These are phyloP conservation scores for Cystobasidiopsis lactophilus DNA, from an alignment of 768 basidiomycete genomes.

Conservation along the genomic window DNA sequence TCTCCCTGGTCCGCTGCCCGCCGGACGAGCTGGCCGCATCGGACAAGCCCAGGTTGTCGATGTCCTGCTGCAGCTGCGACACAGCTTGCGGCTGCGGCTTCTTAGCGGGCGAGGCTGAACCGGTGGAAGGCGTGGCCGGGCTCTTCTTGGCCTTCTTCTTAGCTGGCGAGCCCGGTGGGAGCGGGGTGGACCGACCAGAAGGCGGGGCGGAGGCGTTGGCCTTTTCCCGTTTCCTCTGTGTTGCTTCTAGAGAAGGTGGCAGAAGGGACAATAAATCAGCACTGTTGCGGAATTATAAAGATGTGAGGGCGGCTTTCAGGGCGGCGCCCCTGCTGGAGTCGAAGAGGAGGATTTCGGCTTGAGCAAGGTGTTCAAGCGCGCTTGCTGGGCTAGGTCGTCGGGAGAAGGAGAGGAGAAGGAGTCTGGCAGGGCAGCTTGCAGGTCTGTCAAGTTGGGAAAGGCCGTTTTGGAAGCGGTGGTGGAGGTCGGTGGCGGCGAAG, in stretches of 20 bases:
- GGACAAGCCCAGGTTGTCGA: not conserved
- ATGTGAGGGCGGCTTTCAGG: not conserved
- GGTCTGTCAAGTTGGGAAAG: not conserved
- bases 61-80: not conserved
- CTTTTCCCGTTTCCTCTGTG: not conserved
- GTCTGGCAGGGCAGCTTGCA: not conserved
- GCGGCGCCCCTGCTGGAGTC: not conserved
- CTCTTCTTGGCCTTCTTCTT: constrained; percentile 1
- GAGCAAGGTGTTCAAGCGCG: not conserved
- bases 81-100: not conserved
- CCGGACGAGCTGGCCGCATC: not conserved
- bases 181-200: not conserved
- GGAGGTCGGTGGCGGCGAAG: not conserved
- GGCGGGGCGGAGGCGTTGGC: constrained; percentile 14
- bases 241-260: not conserved
- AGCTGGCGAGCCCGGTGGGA: not conserved
- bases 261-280: not conserved
- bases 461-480: not conserved
- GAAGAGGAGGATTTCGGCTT: not conserved
- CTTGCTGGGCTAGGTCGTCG: not conserved
- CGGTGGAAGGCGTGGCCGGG: not conserved
- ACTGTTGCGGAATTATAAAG: not conserved
- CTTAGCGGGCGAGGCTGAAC: not conserved
- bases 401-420: constrained; percentile 1
- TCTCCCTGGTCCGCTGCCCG: constrained; percentile 27